Percentiles rank a stretch among this genome's conserved stretches.
These are phyloP conservation scores for Penicillium sp. DNA, from an alignment of 2,329 filamentous ascomycete genomes.

Conservation along the genomic window DNA sequence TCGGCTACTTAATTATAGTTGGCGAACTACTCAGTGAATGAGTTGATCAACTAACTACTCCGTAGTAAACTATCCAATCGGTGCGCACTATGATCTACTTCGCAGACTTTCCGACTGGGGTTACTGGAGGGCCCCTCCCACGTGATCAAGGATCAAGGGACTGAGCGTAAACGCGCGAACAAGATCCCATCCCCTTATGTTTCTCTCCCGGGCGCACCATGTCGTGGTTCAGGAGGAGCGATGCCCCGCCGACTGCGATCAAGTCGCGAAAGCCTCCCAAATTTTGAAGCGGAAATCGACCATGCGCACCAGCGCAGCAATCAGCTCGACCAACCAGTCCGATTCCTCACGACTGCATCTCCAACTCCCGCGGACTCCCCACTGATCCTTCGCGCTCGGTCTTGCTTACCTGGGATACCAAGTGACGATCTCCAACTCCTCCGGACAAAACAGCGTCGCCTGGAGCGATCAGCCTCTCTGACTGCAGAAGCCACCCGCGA, in stretches of 20 bases:
- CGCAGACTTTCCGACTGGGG: no score
- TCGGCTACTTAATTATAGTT: no score
- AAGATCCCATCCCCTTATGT: neutral
- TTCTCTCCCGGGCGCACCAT: neutral
- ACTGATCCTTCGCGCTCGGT: neutral
- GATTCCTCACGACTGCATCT: neutral
- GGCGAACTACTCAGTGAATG: no score
- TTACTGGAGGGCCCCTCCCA: no score
- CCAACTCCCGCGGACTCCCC: neutral
- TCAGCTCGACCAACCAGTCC: neutral
- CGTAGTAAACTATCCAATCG: no score
- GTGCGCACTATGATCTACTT: no score
- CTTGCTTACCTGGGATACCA: neutral
- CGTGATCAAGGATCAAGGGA: neutral
- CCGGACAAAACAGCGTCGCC: neutral
- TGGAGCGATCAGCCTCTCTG: neutral
- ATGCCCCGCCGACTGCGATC: constrained; percentile 2
- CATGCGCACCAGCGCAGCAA: neutral
- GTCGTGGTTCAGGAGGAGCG: neutral
- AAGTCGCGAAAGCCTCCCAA: neutral
- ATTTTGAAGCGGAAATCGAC: neutral
- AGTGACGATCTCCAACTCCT: neutral
- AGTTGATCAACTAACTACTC: no score
- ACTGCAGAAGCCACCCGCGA: neutral
- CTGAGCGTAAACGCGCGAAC: neutral